Base-by-base conservation (phyloP, 2,329 filamentous ascomycete genomes). In the Sporothrix globosa region DNA sequence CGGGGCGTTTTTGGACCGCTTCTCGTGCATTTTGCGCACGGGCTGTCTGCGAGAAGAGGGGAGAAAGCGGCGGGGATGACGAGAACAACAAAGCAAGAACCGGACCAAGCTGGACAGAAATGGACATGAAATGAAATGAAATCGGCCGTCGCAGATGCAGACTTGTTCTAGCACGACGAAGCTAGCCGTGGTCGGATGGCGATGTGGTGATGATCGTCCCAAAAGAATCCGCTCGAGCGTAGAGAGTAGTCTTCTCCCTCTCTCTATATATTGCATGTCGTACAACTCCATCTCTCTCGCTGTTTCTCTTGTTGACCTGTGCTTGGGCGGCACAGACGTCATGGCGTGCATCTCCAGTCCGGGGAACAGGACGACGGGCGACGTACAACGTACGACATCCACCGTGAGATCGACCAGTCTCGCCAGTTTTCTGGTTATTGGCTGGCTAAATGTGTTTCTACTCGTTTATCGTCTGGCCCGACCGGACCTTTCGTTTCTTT, bases 391-490 rank as follows among this genome's bases (percentile, higher is more conserved):
- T 19, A 24, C 56, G 14, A 13, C 34, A 11, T 21, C 4, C 11
- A 19, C 13, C 17, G 19, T 19, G 44, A 48, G 17, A 17, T 17
- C 17, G 17, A 48, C 44, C 44, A 48, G 11, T 14, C 2, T 19
- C 1, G 24, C 24, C 10, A 34, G 13, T 13, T 27, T 17, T 52
- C 17, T 66, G 46, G 63, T 21, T 24, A 52, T 66, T 63, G 60
- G 60, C 60, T 48, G 60, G 60, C 41, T 63, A 63, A 63, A 48
- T 48, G 41, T 63, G 60, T 63, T 48, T 63, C 60, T 21, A 11
- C 17, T 13, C 19, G 17, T 24, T 52, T 46, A 34, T 52, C 46
- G 19, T 66, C 46, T 52, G 19, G 61, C 34, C 39, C 2, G 34
- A 34, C 34, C 34, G 1, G 34, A 17, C 44, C 44, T 30, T 21